Conservation (phyloP, 169 alveolate species). For the Plasmodium gaboni region DNA sequence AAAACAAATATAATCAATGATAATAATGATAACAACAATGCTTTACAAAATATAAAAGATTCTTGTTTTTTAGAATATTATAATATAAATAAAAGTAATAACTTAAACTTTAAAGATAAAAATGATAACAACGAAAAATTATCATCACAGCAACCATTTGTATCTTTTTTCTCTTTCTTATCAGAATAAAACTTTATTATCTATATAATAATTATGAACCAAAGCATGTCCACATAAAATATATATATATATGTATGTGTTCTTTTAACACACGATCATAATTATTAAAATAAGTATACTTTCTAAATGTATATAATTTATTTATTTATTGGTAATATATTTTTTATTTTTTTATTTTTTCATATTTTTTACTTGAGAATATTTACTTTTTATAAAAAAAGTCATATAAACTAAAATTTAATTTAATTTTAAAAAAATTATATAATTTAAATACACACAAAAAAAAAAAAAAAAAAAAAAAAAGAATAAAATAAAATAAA, state of each 20-base stretch:
- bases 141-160: constrained; percentile 47
- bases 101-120: not conserved
- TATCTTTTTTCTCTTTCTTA: constrained; percentile 56
- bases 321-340: not conserved
- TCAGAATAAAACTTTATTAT: constrained; percentile 15
- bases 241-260: not conserved
- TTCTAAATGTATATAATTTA: too few relatives aligned
- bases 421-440: too few relatives aligned
- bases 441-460: too few relatives aligned
- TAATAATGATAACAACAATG: not conserved
- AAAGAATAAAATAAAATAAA: too few relatives aligned
- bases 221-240: too few relatives aligned
- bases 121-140: constrained; percentile 34
- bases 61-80: constrained; percentile 51
- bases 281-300: too few relatives aligned
- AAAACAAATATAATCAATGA: not conserved
- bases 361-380: not conserved
- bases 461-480: too few relatives aligned
- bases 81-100: constrained; percentile 18
- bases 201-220: not conserved
- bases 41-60: constrained; percentile 16
- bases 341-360: not conserved
- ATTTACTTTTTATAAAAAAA: too few relatives aligned
- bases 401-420: too few relatives aligned
- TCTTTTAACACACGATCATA: not conserved